phyloP scores from a whole-genome alignment of 164 flowering plant species.

The Aristolochia contorta region DNA sequence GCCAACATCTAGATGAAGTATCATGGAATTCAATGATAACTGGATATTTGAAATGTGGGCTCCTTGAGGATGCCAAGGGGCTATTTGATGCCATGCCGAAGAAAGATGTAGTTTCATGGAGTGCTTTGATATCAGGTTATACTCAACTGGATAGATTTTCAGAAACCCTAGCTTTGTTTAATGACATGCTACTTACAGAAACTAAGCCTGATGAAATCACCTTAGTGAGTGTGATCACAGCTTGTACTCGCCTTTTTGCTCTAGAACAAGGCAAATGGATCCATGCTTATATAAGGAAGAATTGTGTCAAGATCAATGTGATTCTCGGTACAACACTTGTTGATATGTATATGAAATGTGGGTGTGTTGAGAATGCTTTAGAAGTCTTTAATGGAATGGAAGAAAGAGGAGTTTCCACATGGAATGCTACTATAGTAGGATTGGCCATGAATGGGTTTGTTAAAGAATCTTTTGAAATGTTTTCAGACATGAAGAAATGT shows the following conservation, averaged over 20 bases:
- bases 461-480: conserved; percentile 23
- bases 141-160: conserved; percentile 17
- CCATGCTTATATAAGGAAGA: conserved; percentile 28
- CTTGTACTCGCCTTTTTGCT: conserved; percentile 30
- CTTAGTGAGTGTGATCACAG: conserved; percentile 31
- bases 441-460: conserved; percentile 31
- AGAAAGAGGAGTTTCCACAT: conserved; percentile 30
- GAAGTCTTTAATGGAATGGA: conserved; percentile 28
- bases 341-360: conserved; percentile 44
- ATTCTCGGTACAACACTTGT: conserved; percentile 39
- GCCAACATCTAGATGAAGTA: conserved; percentile 20
- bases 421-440: conserved; percentile 40
- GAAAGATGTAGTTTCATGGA: conserved; percentile 39
- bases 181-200: conserved; percentile 24
- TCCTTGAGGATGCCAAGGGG: conserved; percentile 17
- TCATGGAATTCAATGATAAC: conserved; percentile 41
- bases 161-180: conserved; percentile 27
- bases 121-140: conserved; percentile 34
- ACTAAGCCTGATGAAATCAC: conserved; percentile 31
- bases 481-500: conserved; percentile 22
- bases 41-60: conserved; percentile 27
- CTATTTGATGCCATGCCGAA: conserved; percentile 33
- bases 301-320: conserved; percentile 14
- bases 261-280: conserved; percentile 33
- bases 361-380: conserved; percentile 30